Percentiles rank a stretch among this genome's conserved stretches.
These are phyloP conservation scores for Bruguiera parviflora DNA, from an alignment of 345 rosid species.

Conservation along the genomic window DNA sequence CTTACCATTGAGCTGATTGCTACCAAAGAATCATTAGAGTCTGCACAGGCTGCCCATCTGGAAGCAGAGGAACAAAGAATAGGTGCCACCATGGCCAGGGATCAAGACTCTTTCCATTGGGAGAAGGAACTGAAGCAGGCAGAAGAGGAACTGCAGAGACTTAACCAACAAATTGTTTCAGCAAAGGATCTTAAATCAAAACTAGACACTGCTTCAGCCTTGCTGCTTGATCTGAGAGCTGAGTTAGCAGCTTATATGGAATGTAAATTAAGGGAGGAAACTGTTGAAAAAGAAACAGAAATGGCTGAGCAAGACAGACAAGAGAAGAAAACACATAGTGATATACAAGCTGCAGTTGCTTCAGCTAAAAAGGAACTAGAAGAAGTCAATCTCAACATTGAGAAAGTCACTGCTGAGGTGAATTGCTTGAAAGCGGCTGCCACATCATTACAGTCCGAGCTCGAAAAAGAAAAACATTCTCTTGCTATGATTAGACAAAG, in stretches of 20 bases:
- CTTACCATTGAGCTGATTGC: slow-evolving; percentile 83
- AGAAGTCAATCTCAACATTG: slow-evolving; percentile 72
- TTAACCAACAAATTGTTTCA: slow-evolving; percentile 60
- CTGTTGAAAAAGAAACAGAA: slow-evolving; percentile 24
- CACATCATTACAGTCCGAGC: slow-evolving; percentile 54
- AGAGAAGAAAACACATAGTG: slow-evolving; percentile 40
- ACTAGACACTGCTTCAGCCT: slow-evolving; percentile 57
- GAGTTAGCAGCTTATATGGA: slow-evolving; percentile 78
- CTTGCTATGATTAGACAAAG: slow-evolving; percentile 61
- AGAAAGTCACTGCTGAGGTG: slow-evolving; percentile 72
- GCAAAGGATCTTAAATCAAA: slow-evolving; percentile 72
- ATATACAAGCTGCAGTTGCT: slow-evolving; percentile 55
- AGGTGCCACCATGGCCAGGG: slow-evolving; percentile 76
- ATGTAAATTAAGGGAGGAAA: slow-evolving; percentile 46
- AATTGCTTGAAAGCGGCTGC: slow-evolving; percentile 64
- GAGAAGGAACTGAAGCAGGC: slow-evolving; percentile 83
- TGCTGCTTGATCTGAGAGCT: slow-evolving; percentile 71
- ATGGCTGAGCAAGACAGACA: slow-evolving; percentile 27
- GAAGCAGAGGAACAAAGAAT: slow-evolving; percentile 91
- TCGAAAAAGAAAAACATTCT: slow-evolving; percentile 58
- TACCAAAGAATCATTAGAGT: slow-evolving; percentile 71
- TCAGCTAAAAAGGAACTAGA: slow-evolving; percentile 80
- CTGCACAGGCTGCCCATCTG: slow-evolving; percentile 87
- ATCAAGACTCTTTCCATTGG: slow-evolving; percentile 76
- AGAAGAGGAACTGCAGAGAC: slow-evolving; percentile 74